phyloP scores from a whole-genome alignment of 805 yeast species.

The Grigorovia jiainica region DNA sequence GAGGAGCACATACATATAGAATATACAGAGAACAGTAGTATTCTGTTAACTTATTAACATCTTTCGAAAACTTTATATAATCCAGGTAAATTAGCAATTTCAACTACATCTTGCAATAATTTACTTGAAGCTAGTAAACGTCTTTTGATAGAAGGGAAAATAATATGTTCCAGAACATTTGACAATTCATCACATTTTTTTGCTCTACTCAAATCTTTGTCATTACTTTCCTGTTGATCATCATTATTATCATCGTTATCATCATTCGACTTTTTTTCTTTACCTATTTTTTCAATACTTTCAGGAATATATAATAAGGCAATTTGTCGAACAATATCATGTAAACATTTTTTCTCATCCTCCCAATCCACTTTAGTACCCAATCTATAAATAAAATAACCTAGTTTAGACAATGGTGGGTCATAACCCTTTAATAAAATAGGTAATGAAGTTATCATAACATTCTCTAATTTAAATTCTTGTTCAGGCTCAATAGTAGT shows the following conservation, averaged over 20 bases:
- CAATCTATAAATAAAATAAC: conserved; percentile 55
- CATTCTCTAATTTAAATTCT: conserved; percentile 22
- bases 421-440: conserved; percentile 51
- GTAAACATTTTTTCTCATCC: conserved; percentile 60
- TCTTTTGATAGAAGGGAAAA: conserved; percentile 59
- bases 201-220: conserved; percentile 17
- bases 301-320: conserved; percentile 70
- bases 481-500: conserved; percentile 23
- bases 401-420: conserved; percentile 57
- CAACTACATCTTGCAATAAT: conserved; percentile 50
- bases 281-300: conserved; percentile 20
- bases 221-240: conserved; percentile 14
- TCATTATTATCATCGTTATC: conserved; percentile 3
- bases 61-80: conserved; percentile 87
- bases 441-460: conserved; percentile 48
- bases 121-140: conserved; percentile 54
- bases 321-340: conserved; percentile 54
- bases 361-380: conserved; percentile 54
- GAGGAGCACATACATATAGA: too few species aligned
- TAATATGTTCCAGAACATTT: conserved; percentile 40
- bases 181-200: conserved; percentile 26
- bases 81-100: conserved; percentile 87
- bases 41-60: conserved; percentile 54
- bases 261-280: background rate
- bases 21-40: too few species aligned